These are phyloP conservation scores for Leccinum subgranulosum DNA, from an alignment of 768 basidiomycete species.

Conservation along the genomic window DNA sequence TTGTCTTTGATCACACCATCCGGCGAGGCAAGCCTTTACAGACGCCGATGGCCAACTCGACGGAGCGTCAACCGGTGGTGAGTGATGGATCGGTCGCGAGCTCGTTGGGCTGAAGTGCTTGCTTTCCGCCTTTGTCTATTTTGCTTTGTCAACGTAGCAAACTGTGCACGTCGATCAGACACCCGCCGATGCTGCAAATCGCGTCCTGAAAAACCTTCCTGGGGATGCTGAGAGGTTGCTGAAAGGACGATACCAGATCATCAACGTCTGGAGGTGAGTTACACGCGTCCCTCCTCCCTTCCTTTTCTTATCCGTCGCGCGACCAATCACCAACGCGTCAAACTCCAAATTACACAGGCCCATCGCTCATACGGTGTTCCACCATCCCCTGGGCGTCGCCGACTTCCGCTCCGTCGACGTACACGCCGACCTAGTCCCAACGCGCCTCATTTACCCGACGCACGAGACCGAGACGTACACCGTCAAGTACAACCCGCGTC, in stretches of 20 bases:
- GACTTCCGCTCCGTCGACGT: conserved; percentile 37
- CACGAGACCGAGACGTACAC: too few species aligned
- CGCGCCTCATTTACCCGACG: conserved; percentile 31
- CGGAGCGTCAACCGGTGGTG: conserved; percentile 29
- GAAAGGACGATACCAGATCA: conserved; percentile 37
- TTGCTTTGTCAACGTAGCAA: conserved; percentile 15
- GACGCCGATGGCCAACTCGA: not conserved
- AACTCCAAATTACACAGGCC: conserved; percentile 12
- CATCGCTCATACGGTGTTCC: conserved; percentile 33
- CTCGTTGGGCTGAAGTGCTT: not conserved
- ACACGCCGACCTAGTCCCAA: conserved; percentile 32
- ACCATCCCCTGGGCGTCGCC: conserved; percentile 36
- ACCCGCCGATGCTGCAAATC: conserved; percentile 27
- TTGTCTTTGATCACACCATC: conserved; percentile 43
- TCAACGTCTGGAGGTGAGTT: conserved; percentile 40
- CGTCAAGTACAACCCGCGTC: too few species aligned
- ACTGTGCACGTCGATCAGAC: conserved; percentile 44
- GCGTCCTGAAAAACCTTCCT: conserved; percentile 35
- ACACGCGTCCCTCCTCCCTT: not conserved
- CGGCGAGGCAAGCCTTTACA: conserved; percentile 12
- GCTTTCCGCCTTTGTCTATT: not conserved
- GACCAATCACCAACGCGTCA: not conserved
- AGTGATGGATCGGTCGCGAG: not conserved
- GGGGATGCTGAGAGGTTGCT: conserved; percentile 40
- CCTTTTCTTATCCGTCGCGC: not conserved